Percentiles rank a stretch among this genome's conserved stretches.
These are phyloP conservation scores for Aspergillus phoenicis DNA, from an alignment of 2,329 filamentous ascomycete species.

Conservation along the genomic window DNA sequence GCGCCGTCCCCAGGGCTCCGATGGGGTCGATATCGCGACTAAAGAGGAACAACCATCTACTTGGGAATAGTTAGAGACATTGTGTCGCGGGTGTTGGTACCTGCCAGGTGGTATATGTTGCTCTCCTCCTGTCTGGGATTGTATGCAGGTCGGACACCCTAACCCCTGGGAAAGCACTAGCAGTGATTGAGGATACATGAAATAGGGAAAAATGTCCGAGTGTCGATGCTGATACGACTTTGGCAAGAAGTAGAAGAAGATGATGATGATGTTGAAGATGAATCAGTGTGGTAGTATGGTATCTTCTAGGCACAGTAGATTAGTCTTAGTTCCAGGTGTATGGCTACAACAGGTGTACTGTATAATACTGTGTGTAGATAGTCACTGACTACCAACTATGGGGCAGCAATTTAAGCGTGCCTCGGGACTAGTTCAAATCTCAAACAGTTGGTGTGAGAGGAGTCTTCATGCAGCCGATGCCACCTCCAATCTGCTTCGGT, in stretches of 20 bases:
- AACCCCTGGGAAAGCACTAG: not conserved
- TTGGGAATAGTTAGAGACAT: not conserved
- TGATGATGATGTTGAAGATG: too few species aligned
- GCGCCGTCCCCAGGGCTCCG: not conserved
- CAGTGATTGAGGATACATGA: too few species aligned
- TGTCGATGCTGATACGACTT: too few species aligned
- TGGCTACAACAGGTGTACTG: not conserved
- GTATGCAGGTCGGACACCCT: not conserved
- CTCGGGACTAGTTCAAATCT: conserved; percentile 18
- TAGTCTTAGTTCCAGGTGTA: too few species aligned
- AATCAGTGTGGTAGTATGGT: too few species aligned
- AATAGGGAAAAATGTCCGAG: too few species aligned
- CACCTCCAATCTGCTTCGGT: conserved; percentile 12
- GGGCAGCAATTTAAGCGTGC: too few species aligned
- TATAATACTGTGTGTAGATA: not conserved
- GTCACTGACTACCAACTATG: too few species aligned
- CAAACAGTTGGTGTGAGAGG: conserved; percentile 23
- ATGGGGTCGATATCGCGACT: not conserved
- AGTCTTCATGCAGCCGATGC: conserved; percentile 16
- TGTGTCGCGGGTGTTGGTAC: not conserved
- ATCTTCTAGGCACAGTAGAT: too few species aligned
- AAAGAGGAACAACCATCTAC: not conserved
- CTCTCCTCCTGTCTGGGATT: not conserved
- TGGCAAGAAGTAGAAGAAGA: too few species aligned
- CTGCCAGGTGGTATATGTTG: not conserved